Conservation (phyloP, 768 basidiomycete species). For the Tricholoma sp. region DNA sequence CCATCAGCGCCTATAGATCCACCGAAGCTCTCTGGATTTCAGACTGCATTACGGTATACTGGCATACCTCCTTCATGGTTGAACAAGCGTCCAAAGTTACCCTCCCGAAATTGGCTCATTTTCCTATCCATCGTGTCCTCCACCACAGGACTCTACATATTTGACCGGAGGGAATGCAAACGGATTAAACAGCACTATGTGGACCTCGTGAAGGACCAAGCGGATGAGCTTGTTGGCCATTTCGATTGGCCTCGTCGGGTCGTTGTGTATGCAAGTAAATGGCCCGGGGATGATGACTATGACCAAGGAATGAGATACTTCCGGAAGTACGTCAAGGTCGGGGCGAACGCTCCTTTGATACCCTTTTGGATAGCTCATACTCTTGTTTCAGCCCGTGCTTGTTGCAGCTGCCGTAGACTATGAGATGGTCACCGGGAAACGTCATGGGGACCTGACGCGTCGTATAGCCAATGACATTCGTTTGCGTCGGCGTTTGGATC, state of each 20-base stretch:
- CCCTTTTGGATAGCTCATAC: slow-evolving; percentile 9
- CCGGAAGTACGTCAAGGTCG: slow-evolving; percentile 95
- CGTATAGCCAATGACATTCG: slow-evolving; percentile 72
- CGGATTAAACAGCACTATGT: slow-evolving; percentile 73
- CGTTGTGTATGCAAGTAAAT: slow-evolving; percentile 82
- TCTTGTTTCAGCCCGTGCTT: slow-evolving; percentile 68
- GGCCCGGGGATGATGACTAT: slow-evolving; percentile 94
- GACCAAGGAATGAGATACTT: slow-evolving; percentile 84
- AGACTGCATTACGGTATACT: slow-evolving; percentile 60
- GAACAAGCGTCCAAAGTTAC: slow-evolving; percentile 78
- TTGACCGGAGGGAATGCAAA: slow-evolving; percentile 83
- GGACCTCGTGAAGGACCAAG: slow-evolving; percentile 73
- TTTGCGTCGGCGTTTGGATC: slow-evolving; percentile 58
- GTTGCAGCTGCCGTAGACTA: slow-evolving; percentile 95
- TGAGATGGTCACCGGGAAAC: slow-evolving; percentile 72
- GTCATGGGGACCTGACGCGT: slow-evolving; percentile 81
- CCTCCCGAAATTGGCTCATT: slow-evolving; percentile 92
- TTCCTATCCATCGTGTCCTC: slow-evolving; percentile 78
- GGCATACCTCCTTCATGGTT: slow-evolving; percentile 75
- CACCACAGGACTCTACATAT: slow-evolving; percentile 67
- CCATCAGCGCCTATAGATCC: slow-evolving; percentile 13
- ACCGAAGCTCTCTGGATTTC: slow-evolving; percentile 45
- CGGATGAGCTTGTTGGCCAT: slow-evolving; percentile 59
- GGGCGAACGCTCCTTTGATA: slow-evolving; percentile 19
- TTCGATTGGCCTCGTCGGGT: slow-evolving; percentile 73